Evolutionary conservation across 2,329 filamentous ascomycete species (phyloP).

Genomic region (Bipolaris sorokiniana): DNA sequence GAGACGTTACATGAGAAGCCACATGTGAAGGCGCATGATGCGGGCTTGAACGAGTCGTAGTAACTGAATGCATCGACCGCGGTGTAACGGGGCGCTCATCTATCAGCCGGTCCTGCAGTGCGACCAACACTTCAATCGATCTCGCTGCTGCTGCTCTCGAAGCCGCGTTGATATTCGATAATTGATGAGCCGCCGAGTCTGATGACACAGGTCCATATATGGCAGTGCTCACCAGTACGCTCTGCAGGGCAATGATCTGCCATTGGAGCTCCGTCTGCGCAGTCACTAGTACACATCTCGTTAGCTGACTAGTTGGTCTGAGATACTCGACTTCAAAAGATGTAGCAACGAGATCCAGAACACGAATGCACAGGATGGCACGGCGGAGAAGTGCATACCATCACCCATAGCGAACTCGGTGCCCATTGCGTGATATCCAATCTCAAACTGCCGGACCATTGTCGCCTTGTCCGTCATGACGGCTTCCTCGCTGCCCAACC

Average conservation of each 20-base stretch:
- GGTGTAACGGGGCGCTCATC: constrained; percentile 22
- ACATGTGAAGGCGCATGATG: constrained; percentile 5
- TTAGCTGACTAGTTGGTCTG: constrained; percentile 1
- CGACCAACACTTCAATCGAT: constrained; percentile 37
- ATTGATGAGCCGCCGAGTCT: constrained; percentile 41
- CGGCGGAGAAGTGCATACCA: constrained; percentile 27
- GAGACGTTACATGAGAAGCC: not conserved
- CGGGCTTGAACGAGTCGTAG: constrained; percentile 11
- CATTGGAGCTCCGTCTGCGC: constrained; percentile 43
- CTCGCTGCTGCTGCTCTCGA: constrained; percentile 38
- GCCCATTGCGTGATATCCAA: constrained; percentile 39
- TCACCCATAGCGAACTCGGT: constrained; percentile 41
- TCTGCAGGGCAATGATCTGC: constrained; percentile 46
- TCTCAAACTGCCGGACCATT: constrained; percentile 39
- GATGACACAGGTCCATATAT: constrained; percentile 45
- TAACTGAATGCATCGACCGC: constrained; percentile 24
- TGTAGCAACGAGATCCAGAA: not conserved
- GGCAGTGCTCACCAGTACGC: constrained; percentile 40
- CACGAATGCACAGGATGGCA: not conserved
- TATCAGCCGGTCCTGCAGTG: constrained; percentile 35
- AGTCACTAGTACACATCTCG: constrained; percentile 26
- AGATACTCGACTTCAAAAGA: not conserved
- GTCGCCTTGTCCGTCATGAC: constrained; percentile 44
- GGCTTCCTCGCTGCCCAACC: constrained; percentile 32
- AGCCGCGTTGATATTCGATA: constrained; percentile 38